phyloP scores from a whole-genome alignment of 2,329 filamentous ascomycete genomes.

The Torrubiellomyces zombiae region DNA sequence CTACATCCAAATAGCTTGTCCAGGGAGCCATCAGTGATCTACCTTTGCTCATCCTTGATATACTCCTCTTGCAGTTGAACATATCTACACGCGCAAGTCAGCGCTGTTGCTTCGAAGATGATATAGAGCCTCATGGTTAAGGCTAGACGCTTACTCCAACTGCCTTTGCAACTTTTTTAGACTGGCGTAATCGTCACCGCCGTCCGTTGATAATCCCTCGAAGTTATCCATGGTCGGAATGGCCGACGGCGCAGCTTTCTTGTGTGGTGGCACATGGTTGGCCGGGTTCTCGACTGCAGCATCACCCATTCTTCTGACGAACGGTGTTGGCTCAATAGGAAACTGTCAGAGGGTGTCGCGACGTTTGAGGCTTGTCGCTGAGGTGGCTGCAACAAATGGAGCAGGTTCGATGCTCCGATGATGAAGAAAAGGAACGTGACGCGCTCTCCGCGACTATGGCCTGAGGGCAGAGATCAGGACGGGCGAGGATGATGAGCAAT shows the following conservation, averaged over 20 bases:
- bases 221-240: slow-evolving; percentile 85
- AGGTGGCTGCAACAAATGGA: too few species aligned
- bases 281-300: slow-evolving; percentile 68
- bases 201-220: slow-evolving; percentile 66
- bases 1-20: too few species aligned
- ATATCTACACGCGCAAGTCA: slow-evolving; percentile 39
- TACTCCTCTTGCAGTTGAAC: slow-evolving; percentile 98
- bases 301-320: slow-evolving; percentile 61
- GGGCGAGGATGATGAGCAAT: too few species aligned
- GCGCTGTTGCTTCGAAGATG: too few species aligned
- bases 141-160: slow-evolving; percentile 66
- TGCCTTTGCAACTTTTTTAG: slow-evolving; percentile 95
- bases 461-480: too few species aligned
- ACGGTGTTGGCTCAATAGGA: too few species aligned
- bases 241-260: slow-evolving; percentile 61
- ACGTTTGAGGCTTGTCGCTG: neutral
- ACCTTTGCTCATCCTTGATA: slow-evolving; percentile 99
- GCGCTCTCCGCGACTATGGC: too few species aligned
- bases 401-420: too few species aligned
- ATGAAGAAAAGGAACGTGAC: too few species aligned
- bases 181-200: slow-evolving; percentile 82
- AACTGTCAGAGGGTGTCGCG: neutral
- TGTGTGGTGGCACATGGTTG: slow-evolving; percentile 59
- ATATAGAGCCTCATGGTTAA: too few species aligned
- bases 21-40: slow-evolving; percentile 9